These are phyloP conservation scores for Tylopilus orsonianus DNA, from an alignment of 1,284 basidiomycete species.

Conservation along the genomic window DNA sequence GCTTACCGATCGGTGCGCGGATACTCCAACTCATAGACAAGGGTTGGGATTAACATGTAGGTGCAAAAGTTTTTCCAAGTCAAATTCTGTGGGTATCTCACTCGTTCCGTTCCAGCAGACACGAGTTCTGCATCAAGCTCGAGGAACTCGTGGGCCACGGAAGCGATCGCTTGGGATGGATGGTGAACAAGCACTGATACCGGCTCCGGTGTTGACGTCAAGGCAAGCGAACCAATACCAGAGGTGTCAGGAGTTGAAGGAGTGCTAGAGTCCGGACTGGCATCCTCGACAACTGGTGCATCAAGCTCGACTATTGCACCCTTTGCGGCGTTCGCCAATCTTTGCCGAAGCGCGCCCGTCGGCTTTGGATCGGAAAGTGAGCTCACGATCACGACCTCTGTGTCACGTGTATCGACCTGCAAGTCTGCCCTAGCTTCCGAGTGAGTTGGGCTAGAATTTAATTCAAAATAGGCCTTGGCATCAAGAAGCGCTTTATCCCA, in stretches of 20 bases:
- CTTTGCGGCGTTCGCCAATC: conserved; percentile 43
- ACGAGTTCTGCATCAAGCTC: conserved; percentile 79
- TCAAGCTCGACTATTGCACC: conserved; percentile 7
- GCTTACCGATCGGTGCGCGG: conserved; percentile 80
- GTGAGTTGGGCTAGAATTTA: conserved; percentile 18
- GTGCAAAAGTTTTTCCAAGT: conserved; percentile 82
- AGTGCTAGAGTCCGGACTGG: conserved; percentile 2
- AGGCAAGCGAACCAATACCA: conserved; percentile 1
- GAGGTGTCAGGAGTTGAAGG: conserved; percentile 6
- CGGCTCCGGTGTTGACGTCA: conserved; percentile 20
- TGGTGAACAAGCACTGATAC: conserved; percentile 73
- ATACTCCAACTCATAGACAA: conserved; percentile 97
- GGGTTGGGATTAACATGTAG: conserved; percentile 88
- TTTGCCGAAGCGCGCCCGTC: conserved; percentile 53
- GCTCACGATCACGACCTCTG: conserved; percentile 41
- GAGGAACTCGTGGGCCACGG: conserved; percentile 74
- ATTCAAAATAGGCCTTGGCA: conserved; percentile 39
- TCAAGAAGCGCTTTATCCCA: conserved; percentile 57
- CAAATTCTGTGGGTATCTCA: conserved; percentile 88
- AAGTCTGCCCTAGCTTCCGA: conserved; percentile 28
- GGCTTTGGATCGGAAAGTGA: conserved; percentile 57
- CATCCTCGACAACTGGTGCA: conserved; percentile 1
- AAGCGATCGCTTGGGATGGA: conserved; percentile 64
- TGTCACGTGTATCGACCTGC: conserved; percentile 26
- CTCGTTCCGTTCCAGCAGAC: conserved; percentile 61